Percentiles rank a stretch among this genome's conserved stretches.
Evolutionary conservation across 2,329 filamentous ascomycete genomes (phyloP).

Genomic region (Septoria petroselini): DNA sequence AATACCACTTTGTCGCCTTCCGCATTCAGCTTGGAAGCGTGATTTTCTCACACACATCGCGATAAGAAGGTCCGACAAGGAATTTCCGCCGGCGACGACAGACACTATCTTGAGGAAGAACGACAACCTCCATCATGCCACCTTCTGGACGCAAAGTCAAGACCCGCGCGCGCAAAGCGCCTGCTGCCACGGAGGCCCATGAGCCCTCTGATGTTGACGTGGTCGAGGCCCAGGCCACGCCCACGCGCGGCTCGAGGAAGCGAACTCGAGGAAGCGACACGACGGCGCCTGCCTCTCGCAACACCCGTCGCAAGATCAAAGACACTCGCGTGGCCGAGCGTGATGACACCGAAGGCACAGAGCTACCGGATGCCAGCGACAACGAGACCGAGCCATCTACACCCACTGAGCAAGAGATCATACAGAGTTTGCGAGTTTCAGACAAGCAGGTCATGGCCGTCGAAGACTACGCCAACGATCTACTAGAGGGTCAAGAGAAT

Average conservation of each 20-base stretch:
- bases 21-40: no score
- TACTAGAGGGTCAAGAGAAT: constrained; percentile 47
- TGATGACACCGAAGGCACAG: constrained; percentile 41
- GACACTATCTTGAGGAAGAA: no score
- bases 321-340: constrained; percentile 34
- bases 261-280: constrained; percentile 38
- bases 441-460: constrained; percentile 54
- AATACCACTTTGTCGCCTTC: no score
- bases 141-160: constrained; percentile 37
- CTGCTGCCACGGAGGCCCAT: constrained; percentile 28
- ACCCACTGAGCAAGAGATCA: constrained; percentile 45
- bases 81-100: no score
- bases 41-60: no score
- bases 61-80: no score
- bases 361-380: constrained; percentile 40
- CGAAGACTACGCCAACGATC: constrained; percentile 55
- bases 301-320: constrained; percentile 37
- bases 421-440: constrained; percentile 44
- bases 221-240: constrained; percentile 49
- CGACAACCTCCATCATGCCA: constrained; percentile 28
- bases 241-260: constrained; percentile 49
- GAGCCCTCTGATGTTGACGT: constrained; percentile 43
- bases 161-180: constrained; percentile 34
- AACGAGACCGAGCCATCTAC: constrained; percentile 39
- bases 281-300: constrained; percentile 30